A percentile compares a stretch with the other conserved stretches of the same genome.
These are phyloP conservation scores for Cenchrus purpureus DNA, from an alignment of 176 grass and related monocot genomes.

Conservation along the genomic window DNA sequence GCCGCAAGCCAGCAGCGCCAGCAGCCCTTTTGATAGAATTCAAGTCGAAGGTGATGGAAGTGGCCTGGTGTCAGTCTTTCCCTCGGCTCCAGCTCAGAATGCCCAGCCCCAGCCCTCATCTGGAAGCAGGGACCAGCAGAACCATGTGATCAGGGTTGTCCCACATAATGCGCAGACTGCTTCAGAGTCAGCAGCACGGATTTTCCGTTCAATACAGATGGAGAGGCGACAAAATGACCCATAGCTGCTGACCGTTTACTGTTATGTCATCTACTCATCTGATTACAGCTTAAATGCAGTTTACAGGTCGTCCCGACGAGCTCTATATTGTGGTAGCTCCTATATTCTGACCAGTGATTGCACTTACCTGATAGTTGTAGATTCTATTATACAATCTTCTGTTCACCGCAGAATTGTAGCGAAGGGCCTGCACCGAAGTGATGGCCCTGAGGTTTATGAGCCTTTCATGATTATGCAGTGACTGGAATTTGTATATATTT, in stretches of 20 bases:
- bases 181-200: conserved; percentile 73
- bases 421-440: not conserved
- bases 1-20: conserved; percentile 79
- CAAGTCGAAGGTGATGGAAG: conserved; percentile 48
- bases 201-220: conserved; percentile 88
- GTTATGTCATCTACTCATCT: not conserved
- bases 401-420: not conserved
- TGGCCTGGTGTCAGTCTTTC: conserved; percentile 41
- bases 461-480: not conserved
- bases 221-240: conserved; percentile 67
- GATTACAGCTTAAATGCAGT: not conserved
- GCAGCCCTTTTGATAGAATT: conserved; percentile 61
- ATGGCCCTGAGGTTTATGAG: not conserved
- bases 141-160: conserved; percentile 79
- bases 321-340: not conserved
- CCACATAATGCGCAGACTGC: conserved; percentile 75
- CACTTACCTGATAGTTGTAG: not conserved
- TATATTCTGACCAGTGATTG: not conserved
- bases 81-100: conserved; percentile 34
- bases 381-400: not conserved
- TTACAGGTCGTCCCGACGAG: not conserved
- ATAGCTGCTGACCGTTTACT: conserved; percentile 4
- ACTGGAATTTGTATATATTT: not conserved
- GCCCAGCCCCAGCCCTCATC: conserved; percentile 43
- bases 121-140: conserved; percentile 46